Base-by-base conservation (phyloP, 23 red algal genomes). In the Cyanidioschyzon merolae region DNA sequence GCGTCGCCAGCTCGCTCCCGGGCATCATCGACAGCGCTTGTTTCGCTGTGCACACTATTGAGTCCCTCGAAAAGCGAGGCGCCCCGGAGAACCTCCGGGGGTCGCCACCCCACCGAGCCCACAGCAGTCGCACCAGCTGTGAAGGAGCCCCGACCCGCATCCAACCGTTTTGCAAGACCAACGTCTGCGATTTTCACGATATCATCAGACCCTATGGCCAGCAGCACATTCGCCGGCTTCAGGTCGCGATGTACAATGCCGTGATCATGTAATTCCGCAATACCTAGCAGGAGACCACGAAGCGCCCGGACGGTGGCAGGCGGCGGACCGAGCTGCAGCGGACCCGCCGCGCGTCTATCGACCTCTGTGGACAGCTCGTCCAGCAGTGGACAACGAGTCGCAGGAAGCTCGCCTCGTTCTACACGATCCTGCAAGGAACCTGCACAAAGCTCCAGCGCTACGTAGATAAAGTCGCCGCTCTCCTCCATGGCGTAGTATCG, bases 401-500 rank as follows among this genome's bases (percentile, higher is more conserved):
- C 77, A n/a, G 83, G 89, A 40, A 84, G 83, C 38, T 21, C 38
- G 0, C 50, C 16, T n/a, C 79, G 57, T 50, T 74, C 68, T 1
- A 92, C 79, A 37, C 89, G 84, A 41, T 82, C 89, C 31, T 83
- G 84, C 34, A 98, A 71, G 37, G 88, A 85, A 7, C 58, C 79
- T 34, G 79, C 75, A 58, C 94, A 98, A 32, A 98, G 81, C 50
- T 98, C 88, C 27, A 98, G 83, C 16, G 94, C 94, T 0, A 98
- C 45, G 58, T 98, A 98, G 1, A 98, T 87, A 41, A 92, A 98
- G 37, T 90, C 84, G 1, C 78, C 71, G 79, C 88, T 88, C 74
- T 98, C 94, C 68, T 98, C 94, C 94, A 98, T 98, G 0, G 94
- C 94, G 58, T 88, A 98, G 79, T 98, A 98, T 21, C 88, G 88